These are phyloP conservation scores for Dryas octopetala DNA, from an alignment of 306 rosid genomes.

Conservation along the genomic window DNA sequence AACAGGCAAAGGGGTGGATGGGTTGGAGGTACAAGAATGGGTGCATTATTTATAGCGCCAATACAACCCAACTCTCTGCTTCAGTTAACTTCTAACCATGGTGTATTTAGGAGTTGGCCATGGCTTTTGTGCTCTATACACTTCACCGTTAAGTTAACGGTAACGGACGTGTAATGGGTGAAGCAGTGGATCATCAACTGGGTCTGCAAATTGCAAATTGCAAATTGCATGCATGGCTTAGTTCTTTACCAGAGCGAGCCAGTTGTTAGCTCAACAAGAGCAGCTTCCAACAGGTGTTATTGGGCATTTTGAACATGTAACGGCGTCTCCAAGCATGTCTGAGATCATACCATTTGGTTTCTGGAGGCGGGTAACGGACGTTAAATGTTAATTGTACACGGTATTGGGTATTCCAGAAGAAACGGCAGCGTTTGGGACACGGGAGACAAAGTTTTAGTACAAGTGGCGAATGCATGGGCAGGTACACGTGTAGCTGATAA, in stretches of 20 bases:
- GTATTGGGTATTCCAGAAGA: no score
- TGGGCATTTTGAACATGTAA: constrained; percentile 6
- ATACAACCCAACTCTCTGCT: no score
- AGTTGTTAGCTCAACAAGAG: constrained; percentile 24
- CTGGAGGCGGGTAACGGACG: neutral
- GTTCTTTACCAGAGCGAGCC: constrained; percentile 14
- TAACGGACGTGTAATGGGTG: constrained; percentile 24
- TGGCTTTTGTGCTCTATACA: no score
- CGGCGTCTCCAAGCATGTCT: neutral
- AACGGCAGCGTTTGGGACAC: neutral
- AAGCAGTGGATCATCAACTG: no score
- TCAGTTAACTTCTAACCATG: no score
- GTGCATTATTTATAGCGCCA: no score
- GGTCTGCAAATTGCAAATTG: no score
- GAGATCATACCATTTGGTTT: no score
- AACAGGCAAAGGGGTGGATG: no score
- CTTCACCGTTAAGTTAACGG: constrained; percentile 16
- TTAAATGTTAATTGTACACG: neutral
- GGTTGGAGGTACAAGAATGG: no score
- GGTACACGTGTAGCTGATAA: constrained; percentile 21
- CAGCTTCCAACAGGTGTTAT: constrained; percentile 19
- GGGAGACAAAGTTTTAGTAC: no score
- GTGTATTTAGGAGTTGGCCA: no score
- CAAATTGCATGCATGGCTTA: constrained; percentile 21
- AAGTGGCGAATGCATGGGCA: neutral